Base-by-base conservation (phyloP, 129 eudicot species). In the Flaveria robusta region DNA sequence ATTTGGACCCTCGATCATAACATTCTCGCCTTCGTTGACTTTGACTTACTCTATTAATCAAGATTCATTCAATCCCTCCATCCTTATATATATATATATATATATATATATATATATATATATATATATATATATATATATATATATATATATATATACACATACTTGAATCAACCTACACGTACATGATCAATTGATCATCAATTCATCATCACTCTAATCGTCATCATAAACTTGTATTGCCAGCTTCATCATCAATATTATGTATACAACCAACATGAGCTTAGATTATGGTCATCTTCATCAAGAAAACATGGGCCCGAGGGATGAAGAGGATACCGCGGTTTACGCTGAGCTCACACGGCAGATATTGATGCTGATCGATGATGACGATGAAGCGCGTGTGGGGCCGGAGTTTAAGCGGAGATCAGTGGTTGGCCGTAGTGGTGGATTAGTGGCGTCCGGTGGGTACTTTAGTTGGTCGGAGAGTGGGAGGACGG, bases 391-490 rank as follows among this genome's bases (percentile, higher is more conserved):
- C 1, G 68, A 83, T 0, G 79, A 66, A 10, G 73, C 69, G 13
- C 2, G 18, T 18, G 47, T 72, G 42, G 60, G 13, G 14, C 13
- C 78, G 3, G 76, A 39, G 77, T 34, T 71, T 60, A 47, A 13
- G n/a, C 15, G 67, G 66, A 60, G 77, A 64, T 51, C 55, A 4
- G 22, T 29, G 43, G 68, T 29, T 63, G 2, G 20, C 42, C 47
- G 46, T 54, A 12, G 55, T 41, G 26, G 45, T 26, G 54, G 10
- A 3, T 64, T 66, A 1, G 71, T 18, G 52, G 23, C 66, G 45
- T 60, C 76, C 12, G 83, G 84, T 24, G 58, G 86, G 39, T 87
- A 81, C 65, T 91, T 81, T 71, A 74, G 81, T 51, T 91, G 95
- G 91, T 76, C 54, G 0, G 91, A 71, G 20, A 71, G 75, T 70